Evolutionary conservation across 192 early-diverging fungal species (phyloP).

Genomic region (Rhizophagus sp.): DNA sequence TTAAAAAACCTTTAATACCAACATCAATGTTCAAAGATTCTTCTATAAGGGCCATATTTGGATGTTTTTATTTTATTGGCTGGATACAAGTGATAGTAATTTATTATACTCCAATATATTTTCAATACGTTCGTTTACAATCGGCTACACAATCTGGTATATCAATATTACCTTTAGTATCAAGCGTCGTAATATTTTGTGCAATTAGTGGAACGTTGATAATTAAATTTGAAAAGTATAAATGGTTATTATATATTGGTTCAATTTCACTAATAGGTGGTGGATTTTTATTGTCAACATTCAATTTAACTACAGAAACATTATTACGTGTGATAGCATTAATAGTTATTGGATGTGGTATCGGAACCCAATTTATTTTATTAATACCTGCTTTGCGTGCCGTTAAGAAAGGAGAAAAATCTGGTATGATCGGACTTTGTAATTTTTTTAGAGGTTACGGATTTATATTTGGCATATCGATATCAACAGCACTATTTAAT

Average conservation of each 20-base stretch:
- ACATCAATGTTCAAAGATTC: slow-evolving; percentile 7
- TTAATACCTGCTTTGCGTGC: not conserved
- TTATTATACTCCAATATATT: slow-evolving; percentile 24
- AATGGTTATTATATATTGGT: slow-evolving; percentile 7
- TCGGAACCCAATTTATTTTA: slow-evolving; percentile 13
- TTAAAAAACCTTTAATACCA: slow-evolving; percentile 5
- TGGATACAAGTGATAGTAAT: slow-evolving; percentile 25
- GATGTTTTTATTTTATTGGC: slow-evolving; percentile 18
- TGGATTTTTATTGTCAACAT: not conserved
- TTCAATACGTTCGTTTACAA: slow-evolving; percentile 4
- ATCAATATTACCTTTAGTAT: slow-evolving; percentile 10
- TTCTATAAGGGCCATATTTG: slow-evolving; percentile 22
- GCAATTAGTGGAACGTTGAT: not conserved
- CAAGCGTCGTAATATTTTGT: not conserved
- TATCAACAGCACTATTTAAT: slow-evolving; percentile 26
- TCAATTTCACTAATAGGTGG: slow-evolving; percentile 6
- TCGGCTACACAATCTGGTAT: slow-evolving; percentile 9
- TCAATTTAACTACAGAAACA: not conserved
- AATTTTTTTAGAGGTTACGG: slow-evolving; percentile 26
- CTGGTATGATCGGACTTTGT: not conserved
- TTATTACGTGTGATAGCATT: not conserved
- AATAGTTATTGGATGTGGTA: slow-evolving; percentile 16
- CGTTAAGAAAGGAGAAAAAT: not conserved
- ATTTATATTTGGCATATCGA: slow-evolving; percentile 5
- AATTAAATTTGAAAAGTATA: not conserved